A percentile compares a stretch with the other conserved stretches of the same genome.
phyloP scores from a whole-genome alignment of 176 grass and related monocot genomes.

The Cenchrus fungigraminus region DNA sequence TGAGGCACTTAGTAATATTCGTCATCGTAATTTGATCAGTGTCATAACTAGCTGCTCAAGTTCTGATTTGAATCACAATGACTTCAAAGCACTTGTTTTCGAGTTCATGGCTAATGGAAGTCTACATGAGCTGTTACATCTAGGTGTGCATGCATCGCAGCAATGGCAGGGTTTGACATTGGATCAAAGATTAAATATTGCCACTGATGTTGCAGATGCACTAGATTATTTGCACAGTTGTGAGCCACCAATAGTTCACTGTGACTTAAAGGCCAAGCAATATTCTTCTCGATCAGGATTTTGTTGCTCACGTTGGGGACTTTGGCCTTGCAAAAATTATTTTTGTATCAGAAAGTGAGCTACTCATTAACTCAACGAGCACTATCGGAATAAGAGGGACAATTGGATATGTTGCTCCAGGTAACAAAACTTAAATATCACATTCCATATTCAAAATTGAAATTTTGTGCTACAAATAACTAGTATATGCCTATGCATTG shows the following conservation, averaged over 20 bases:
- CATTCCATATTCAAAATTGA: too few species aligned
- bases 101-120: constrained; percentile 52
- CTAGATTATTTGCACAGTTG: constrained; percentile 45
- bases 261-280: constrained; percentile 44
- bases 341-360: too few species aligned
- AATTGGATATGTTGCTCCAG: too few species aligned
- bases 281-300: too few species aligned
- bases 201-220: constrained; percentile 44
- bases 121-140: constrained; percentile 28
- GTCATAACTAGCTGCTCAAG: constrained; percentile 38
- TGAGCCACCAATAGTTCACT: constrained; percentile 37
- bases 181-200: constrained; percentile 5
- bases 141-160: constrained; percentile 9
- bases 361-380: too few species aligned
- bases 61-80: constrained; percentile 19
- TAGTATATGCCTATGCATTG: too few species aligned
- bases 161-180: neutral
- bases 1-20: constrained; percentile 38
- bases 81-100: constrained; percentile 48
- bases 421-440: too few species aligned
- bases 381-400: too few species aligned
- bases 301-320: too few species aligned
- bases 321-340: too few species aligned
- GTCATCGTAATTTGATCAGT: constrained; percentile 44
- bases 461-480: too few species aligned